Evolutionary conservation across 148 eudicot species (phyloP).

Genomic region (Amaranthus cruentus): DNA sequence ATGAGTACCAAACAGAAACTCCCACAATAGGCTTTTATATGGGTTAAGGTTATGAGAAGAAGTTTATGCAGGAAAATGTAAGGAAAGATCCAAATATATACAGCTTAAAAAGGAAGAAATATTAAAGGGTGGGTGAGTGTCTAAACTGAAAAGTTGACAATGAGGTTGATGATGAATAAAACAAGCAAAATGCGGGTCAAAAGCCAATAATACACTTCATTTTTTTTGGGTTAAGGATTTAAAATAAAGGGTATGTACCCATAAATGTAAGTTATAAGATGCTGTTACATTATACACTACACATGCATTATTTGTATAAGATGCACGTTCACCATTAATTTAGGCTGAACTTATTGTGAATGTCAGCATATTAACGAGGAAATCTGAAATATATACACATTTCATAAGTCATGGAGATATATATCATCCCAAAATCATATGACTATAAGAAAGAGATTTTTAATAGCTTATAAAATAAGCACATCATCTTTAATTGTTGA

Average conservation of each 20-base stretch:
- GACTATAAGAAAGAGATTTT: too few species aligned
- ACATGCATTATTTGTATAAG: slow-evolving; percentile 19
- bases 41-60: slow-evolving; percentile 12
- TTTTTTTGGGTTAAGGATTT: too few species aligned
- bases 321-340: too few species aligned
- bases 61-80: slow-evolving; percentile 26
- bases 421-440: too few species aligned
- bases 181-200: slow-evolving; percentile 38
- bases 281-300: slow-evolving; percentile 19
- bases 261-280: slow-evolving; percentile 14
- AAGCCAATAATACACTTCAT: slow-evolving; percentile 8
- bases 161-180: slow-evolving; percentile 25
- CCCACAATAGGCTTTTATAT: slow-evolving; percentile 5
- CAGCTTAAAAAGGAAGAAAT: slow-evolving; percentile 18
- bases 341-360: too few species aligned
- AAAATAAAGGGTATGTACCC: too few species aligned
- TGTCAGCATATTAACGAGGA: too few species aligned
- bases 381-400: too few species aligned
- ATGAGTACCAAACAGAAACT: slow-evolving; percentile 24
- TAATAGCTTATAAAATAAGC: too few species aligned
- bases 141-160: slow-evolving; percentile 12
- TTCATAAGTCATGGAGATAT: too few species aligned
- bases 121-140: slow-evolving; percentile 10
- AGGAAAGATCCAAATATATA: slow-evolving; percentile 46
- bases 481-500: too few species aligned